These are phyloP conservation scores for Ascoidea rubescens DNA, from an alignment of 805 yeast genomes.

Conservation along the genomic window DNA sequence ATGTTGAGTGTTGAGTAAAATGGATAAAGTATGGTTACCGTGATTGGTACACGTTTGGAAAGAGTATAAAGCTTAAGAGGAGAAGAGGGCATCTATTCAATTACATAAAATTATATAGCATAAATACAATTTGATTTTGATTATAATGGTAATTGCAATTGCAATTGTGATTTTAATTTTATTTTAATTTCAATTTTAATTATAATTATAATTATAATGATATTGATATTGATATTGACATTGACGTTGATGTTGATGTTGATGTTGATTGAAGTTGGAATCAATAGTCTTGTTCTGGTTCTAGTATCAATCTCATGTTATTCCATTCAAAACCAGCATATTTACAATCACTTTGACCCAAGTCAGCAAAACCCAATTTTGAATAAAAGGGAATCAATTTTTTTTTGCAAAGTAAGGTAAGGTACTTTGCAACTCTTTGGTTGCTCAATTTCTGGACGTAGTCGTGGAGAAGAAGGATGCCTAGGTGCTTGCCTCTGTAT, in stretches of 20 bases:
- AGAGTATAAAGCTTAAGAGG: no score
- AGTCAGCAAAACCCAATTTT: conserved; percentile 63
- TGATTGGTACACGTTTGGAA: no score
- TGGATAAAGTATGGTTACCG: no score
- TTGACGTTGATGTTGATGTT: neutral
- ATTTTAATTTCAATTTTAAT: no score
- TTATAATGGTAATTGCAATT: neutral
- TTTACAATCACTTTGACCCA: conserved; percentile 47
- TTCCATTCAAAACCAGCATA: conserved; percentile 51
- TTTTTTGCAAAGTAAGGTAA: conserved; percentile 61
- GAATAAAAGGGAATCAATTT: conserved; percentile 64
- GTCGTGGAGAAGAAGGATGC: conserved; percentile 72
- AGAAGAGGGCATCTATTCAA: no score
- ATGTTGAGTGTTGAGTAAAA: no score
- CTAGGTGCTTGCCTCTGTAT: conserved; percentile 72
- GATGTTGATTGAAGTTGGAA: no score
- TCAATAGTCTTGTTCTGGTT: conserved; percentile 25
- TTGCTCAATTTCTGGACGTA: conserved; percentile 81
- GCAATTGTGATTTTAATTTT: neutral
- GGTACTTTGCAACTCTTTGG: conserved; percentile 71
- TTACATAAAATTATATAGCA: neutral
- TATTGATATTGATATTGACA: neutral
- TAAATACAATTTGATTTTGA: neutral
- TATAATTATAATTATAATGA: no score
- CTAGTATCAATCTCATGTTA: conserved; percentile 31